Evolutionary conservation across 352 stramenopile species (phyloP).

Genomic region (Pythium aquatile): DNA sequence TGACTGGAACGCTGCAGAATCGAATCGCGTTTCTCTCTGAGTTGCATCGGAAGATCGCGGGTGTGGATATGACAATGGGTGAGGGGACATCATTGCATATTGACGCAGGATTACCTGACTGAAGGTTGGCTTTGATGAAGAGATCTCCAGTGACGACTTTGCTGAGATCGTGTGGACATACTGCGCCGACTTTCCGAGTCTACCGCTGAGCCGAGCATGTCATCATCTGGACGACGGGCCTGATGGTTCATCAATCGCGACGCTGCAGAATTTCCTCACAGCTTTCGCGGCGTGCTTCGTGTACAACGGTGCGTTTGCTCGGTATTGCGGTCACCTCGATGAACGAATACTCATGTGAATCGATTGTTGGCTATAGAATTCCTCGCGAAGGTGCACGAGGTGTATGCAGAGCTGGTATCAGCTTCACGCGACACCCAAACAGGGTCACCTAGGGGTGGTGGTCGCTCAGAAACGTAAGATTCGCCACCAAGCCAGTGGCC

Average conservation of each 20-base stretch:
- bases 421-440: conserved; percentile 26
- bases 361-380: conserved; percentile 34
- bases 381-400: conserved; percentile 41
- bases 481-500: background rate
- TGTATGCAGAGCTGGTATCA: conserved; percentile 43
- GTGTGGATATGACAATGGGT: conserved; percentile 43
- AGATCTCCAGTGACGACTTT: conserved; percentile 56
- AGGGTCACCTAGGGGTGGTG: conserved; percentile 26
- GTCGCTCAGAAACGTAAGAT: conserved; percentile 41
- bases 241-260: conserved; percentile 27
- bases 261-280: conserved; percentile 34
- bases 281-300: conserved; percentile 48
- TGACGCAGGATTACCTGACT: background rate
- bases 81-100: background rate
- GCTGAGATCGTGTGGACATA: conserved; percentile 55
- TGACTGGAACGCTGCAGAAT: conserved; percentile 57
- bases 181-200: conserved; percentile 45
- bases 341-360: too few relatives aligned
- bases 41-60: conserved; percentile 38
- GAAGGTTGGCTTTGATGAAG: conserved; percentile 18
- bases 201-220: conserved; percentile 41
- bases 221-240: conserved; percentile 40
- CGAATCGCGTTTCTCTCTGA: conserved; percentile 44
- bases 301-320: conserved; percentile 39
- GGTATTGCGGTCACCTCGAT: too few relatives aligned